Conservation (phyloP, 306 rosid genomes). For the Castanea mollissima region DNA sequence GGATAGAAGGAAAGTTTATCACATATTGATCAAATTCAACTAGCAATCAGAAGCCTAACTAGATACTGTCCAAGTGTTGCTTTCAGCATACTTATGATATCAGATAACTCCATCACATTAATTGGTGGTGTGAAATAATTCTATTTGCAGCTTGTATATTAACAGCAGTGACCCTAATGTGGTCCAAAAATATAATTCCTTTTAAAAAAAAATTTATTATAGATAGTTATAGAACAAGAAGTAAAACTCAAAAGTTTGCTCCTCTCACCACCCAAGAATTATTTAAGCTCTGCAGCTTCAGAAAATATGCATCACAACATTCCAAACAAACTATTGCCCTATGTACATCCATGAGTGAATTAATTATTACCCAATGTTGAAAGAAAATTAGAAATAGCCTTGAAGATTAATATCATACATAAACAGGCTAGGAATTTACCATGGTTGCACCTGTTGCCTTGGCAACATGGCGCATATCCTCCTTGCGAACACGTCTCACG, state of each 20-base stretch:
- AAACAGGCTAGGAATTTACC: conserved; percentile 44
- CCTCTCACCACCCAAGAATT: background rate
- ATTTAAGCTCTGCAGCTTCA: background rate
- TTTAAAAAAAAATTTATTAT: background rate
- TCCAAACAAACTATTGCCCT: background rate
- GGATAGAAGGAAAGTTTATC: too few relatives aligned
- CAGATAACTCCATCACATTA: too few relatives aligned
- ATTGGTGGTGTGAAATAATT: background rate
- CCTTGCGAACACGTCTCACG: conserved; percentile 88
- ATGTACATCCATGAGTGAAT: background rate
- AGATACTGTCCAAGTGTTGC: too few relatives aligned
- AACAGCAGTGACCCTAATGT: background rate
- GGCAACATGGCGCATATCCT: conserved; percentile 99
- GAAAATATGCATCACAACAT: background rate
- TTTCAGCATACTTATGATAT: too few relatives aligned
- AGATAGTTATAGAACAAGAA: background rate
- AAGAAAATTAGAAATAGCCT: background rate
- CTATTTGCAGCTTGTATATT: background rate
- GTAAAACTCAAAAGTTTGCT: background rate
- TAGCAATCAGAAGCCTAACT: too few relatives aligned
- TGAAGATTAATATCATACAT: background rate
- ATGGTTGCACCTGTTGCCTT: conserved; percentile 96
- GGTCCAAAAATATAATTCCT: background rate
- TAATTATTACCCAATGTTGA: background rate
- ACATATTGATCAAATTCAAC: too few relatives aligned